phyloP scores from a whole-genome alignment of 306 rosid species.

The Prunus padus region DNA sequence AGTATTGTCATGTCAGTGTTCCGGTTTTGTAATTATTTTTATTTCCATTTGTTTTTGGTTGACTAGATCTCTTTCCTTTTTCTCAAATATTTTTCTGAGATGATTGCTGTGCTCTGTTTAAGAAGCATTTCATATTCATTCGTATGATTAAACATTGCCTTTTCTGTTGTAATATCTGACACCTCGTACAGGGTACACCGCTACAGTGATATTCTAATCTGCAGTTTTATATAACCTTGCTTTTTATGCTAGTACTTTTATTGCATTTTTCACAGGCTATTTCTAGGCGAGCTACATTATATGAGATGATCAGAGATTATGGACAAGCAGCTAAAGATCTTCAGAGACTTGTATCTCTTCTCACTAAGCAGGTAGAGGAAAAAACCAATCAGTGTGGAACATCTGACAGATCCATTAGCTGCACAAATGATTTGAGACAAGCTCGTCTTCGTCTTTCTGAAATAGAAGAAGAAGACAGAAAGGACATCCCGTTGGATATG shows the following conservation, averaged over 20 bases:
- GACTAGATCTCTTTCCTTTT: background rate
- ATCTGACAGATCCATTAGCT: conserved; percentile 55
- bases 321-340: conserved; percentile 83
- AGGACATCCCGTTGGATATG: conserved; percentile 83
- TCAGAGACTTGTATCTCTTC: conserved; percentile 63
- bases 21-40: background rate
- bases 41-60: background rate
- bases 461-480: conserved; percentile 83
- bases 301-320: conserved; percentile 87
- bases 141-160: too few species aligned
- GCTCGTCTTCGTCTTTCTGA: conserved; percentile 62
- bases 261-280: conserved; percentile 64
- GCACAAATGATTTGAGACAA: conserved; percentile 78
- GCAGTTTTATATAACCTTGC: background rate
- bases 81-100: too few species aligned
- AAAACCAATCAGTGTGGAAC: conserved; percentile 46
- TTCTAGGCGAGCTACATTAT: conserved; percentile 79
- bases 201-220: too few species aligned
- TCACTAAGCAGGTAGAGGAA: conserved; percentile 54
- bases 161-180: too few species aligned
- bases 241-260: background rate
- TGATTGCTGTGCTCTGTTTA: too few species aligned
- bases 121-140: too few species aligned
- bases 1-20: background rate
- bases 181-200: too few species aligned